Evolutionary conservation across 306 rosid species (phyloP), one percentile per base, ranked within the genome.

Genomic region (barrel medic (Medicago truncatula)): DNA sequence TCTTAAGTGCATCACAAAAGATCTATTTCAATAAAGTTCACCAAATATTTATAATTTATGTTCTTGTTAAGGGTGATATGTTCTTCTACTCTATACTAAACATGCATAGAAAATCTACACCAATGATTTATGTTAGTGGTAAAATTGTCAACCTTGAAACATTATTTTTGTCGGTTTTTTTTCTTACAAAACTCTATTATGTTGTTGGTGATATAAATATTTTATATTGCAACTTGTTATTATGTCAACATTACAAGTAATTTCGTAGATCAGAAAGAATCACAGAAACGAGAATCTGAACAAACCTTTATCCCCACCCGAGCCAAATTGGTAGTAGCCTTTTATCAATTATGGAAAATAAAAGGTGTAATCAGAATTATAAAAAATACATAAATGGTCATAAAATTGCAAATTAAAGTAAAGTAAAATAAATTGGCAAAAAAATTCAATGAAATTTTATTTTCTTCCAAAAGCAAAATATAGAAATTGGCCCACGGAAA

Each of bases 181-280:
- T 34, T 5, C 38, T 0, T 34, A 5, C 38, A 34, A 34, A 34
- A 34, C 38, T 34, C 6, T 34, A 4, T 34, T 49, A 14, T 49
- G 54, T 49, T 49, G 54, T 14, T 49, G 18, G 15, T 49, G 38
- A 34, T 34, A 5, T 28, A 2, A 1, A 25, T 25, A 28, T 28
- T 28, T 28, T 28, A 28, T 28, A 34, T 34, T 14, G 6, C 60
- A 67, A 68, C 76, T 49, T 50, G 47, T 52, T 43, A 34, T 52
- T 43, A 34, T 41, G 62, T 18, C 31, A 61, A 44, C 43, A 44
- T 9, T 9, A 76, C 28, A 74, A 64, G 69, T 44, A 44, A 44
- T 57, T 63, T 71, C 31, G 40, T 54, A 44, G 84, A 81, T 65
- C 20, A 36, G 70, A 82, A n/a, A 64, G 84, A 81, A 81, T 81